Base-by-base conservation (phyloP, 352 stramenopile species). In the Globisporangium emineosum region DNA sequence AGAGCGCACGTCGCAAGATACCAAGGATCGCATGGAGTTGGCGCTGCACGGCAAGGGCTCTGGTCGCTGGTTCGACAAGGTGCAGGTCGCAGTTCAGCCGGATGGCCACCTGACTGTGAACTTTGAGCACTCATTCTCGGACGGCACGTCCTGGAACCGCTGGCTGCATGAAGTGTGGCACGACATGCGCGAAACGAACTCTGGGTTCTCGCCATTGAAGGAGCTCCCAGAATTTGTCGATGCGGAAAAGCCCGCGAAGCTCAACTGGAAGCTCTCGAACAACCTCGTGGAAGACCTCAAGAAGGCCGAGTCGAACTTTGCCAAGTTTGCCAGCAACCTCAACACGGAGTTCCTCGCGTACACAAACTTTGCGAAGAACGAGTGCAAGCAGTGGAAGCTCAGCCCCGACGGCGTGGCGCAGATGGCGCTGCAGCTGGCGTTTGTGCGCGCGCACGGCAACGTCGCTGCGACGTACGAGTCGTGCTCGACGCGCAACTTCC, bases 111-210 rank as follows among this genome's bases (percentile, higher is more conserved):
- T 98, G 52, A 93, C 84, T 13, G 75, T 97, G n/a, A 98, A 98
- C 74, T 98, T 97, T 67, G 93, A 98, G 69, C 93, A 98, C 75
- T 97, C 91, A 49, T 97, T 97, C 68, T 97, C 89, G 21, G 93
- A 98, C 60, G 93, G 93, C 25, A 97, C 94, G 49, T 73, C 86
- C 3, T 98, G 93, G 93, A 97, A 97, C 70, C 81, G 93, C 49
- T 97, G 91, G 88, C 67, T 98, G 45, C 85, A 94, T 56, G 93
- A 98, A 72, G 89, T 91, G 27, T 97, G 88, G 88, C 80, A 94
- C 68, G 88, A 97, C 69, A 96, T 96, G 82, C 83, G 84, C 40
- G 72, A 73, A 23, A 90, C 73, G n/a, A 70, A 86, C 60, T 94
- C 86, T 17, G 83, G 86, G 10, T 96, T 92, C 32, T 60, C 81